These are phyloP conservation scores for Ascochyta viciae-villosae DNA, from an alignment of 2,329 filamentous ascomycete genomes.

Conservation along the genomic window DNA sequence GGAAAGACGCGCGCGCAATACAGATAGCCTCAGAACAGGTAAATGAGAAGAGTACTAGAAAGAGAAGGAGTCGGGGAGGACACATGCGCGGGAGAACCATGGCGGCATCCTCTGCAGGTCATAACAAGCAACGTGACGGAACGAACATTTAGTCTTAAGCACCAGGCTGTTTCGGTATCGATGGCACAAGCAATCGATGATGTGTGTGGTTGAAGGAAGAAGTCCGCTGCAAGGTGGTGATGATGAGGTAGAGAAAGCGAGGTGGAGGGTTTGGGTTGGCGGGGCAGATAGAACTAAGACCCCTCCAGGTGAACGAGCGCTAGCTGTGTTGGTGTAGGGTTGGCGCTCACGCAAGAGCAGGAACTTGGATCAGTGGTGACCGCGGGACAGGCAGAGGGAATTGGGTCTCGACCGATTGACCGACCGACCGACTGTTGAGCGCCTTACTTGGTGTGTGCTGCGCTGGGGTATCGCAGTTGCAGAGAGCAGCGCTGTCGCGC, in stretches of 20 bases:
- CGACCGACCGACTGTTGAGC: slow-evolving; percentile 2
- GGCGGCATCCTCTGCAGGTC: slow-evolving; percentile 38
- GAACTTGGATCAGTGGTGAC: slow-evolving; percentile 10
- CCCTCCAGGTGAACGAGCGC: slow-evolving; percentile 43
- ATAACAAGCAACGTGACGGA: slow-evolving; percentile 46
- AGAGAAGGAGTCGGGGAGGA: slow-evolving; percentile 27
- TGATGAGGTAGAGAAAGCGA: slow-evolving; percentile 35
- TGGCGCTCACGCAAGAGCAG: slow-evolving; percentile 27
- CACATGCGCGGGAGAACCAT: slow-evolving; percentile 37
- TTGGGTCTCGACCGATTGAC: not conserved
- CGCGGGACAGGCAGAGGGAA: not conserved
- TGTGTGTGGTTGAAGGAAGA: slow-evolving; percentile 22
- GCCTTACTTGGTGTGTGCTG: not conserved
- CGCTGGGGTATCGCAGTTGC: slow-evolving; percentile 2
- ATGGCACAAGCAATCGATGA: slow-evolving; percentile 34
- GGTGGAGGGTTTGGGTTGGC: slow-evolving; percentile 34
- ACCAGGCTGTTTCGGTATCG: slow-evolving; percentile 34
- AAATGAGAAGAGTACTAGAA: slow-evolving; percentile 25
- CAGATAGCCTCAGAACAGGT: slow-evolving; percentile 34
- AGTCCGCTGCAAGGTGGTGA: slow-evolving; percentile 26
- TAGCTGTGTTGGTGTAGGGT: slow-evolving; percentile 33
- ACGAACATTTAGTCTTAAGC: slow-evolving; percentile 50
- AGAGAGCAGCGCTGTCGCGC: slow-evolving; percentile 16
- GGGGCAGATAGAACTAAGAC: slow-evolving; percentile 41
- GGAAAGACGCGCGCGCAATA: slow-evolving; percentile 37